Evolutionary conservation across 345 rosid species (phyloP).

Genomic region (Balakata baccata): DNA sequence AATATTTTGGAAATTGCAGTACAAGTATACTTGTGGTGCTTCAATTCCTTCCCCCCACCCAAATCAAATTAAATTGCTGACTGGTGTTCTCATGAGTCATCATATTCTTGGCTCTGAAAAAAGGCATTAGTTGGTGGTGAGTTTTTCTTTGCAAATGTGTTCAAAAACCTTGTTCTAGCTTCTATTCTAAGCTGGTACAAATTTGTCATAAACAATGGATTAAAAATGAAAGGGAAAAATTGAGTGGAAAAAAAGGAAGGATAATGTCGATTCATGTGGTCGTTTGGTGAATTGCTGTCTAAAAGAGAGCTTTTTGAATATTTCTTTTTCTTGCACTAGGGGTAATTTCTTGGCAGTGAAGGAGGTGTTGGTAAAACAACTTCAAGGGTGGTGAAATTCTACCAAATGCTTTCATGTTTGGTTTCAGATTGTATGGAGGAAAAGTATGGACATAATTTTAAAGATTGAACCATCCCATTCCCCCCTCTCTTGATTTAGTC

Average conservation of each 20-base stretch:
- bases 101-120: not conserved
- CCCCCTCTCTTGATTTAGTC: not conserved
- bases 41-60: not conserved
- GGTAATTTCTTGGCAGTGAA: not conserved
- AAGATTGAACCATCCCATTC: not conserved
- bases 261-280: not conserved
- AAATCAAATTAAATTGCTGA: not conserved
- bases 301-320: not conserved
- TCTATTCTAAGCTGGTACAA: not conserved
- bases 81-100: not conserved
- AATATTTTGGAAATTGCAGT: not conserved
- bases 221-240: not conserved
- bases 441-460: not conserved
- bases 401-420: not conserved
- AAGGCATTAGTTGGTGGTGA: not conserved
- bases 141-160: not conserved
- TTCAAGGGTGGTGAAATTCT: not conserved
- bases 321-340: not conserved
- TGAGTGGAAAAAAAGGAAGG: not conserved
- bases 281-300: not conserved
- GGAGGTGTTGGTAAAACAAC: not conserved
- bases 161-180: not conserved
- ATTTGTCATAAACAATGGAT: not conserved
- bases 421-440: not conserved
- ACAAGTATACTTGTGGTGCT: not conserved